Base-by-base conservation (phyloP, 164 flowering plant species). In the Dillenia suffruticosa region DNA sequence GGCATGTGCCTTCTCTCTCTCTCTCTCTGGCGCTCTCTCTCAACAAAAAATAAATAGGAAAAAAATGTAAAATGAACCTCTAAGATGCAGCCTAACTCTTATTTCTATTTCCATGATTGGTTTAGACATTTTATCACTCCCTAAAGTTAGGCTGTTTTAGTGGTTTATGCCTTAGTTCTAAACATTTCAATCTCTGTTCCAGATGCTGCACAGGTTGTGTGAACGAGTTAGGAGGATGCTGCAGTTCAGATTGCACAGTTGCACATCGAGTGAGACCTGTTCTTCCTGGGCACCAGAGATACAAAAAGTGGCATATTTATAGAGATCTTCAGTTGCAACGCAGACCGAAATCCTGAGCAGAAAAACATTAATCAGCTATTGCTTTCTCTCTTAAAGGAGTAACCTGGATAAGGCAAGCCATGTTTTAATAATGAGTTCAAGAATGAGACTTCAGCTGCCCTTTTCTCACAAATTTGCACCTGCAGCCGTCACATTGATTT, bases 241-340 rank as follows among this genome's bases (percentile, higher is more conserved):
- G 97, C 77, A 81, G 84, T 67, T 48, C 54, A 10, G 65, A 75
- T 44, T 92, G 97, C 73, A 84, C 73, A 26, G 70, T 71, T 66
- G 90, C 97, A n/a, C 76, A 81, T 63, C 82, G 96, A 24, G 77
- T 82, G 48, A 79, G 97, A 69, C 96, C 96, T 13, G 77, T 86
- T 76, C 74, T 89, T 8, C 70, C 78, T 22, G 79, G 83, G 17
- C 74, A 74, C 47, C 83, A 83, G 46, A 85, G 97, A 82, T 92
- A 92, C 70, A 40, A 84, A 54, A 92, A 92, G 64, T 92, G 97
- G 97, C 92, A 92, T 70, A 58, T 68, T 10, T 92, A 92, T 67
- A 70, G 94, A 47, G 92, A 89, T 61, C 15, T 59, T 5, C 66
- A 66, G 67, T 54, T 71, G 66, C 68, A 73, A 63, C 64, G 54